phyloP scores from a whole-genome alignment of 2,329 filamentous ascomycete genomes.

The Trichoderma asperellum region DNA sequence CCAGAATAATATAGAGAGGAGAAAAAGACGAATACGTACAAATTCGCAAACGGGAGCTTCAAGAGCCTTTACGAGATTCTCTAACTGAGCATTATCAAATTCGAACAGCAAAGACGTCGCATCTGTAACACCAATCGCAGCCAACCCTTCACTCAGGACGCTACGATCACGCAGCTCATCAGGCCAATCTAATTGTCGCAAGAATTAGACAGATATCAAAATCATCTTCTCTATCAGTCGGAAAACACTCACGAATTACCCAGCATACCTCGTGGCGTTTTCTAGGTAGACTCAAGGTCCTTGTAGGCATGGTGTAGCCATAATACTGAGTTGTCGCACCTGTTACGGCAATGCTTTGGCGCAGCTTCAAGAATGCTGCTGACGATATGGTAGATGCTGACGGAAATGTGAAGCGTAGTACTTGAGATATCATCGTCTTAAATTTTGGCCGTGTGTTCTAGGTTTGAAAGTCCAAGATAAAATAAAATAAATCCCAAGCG shows the following conservation, averaged over 20 bases:
- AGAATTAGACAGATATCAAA: neutral
- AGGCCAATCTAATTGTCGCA: slow-evolving; percentile 26
- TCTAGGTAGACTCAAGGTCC: slow-evolving; percentile 24
- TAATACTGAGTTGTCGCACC: slow-evolving; percentile 32
- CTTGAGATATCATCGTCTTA: slow-evolving; percentile 30
- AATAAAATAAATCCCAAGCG: neutral
- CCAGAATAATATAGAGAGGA: neutral
- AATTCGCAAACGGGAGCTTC: slow-evolving; percentile 33
- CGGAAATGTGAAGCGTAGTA: slow-evolving; percentile 32
- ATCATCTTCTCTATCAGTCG: neutral
- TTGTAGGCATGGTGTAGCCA: slow-evolving; percentile 29
- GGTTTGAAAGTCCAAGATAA: neutral
- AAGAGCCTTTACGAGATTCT: slow-evolving; percentile 27
- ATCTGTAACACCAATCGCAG: neutral
- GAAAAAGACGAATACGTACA: slow-evolving; percentile 9
- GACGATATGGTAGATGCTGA: slow-evolving; percentile 28
- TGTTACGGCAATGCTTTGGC: slow-evolving; percentile 27
- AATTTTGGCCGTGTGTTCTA: neutral
- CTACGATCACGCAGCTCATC: slow-evolving; percentile 9
- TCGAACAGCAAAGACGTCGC: slow-evolving; percentile 10
- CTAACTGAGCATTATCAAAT: slow-evolving; percentile 2
- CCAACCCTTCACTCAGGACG: neutral
- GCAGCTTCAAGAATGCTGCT: slow-evolving; percentile 27
- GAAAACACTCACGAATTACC: slow-evolving; percentile 30
- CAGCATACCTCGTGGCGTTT: slow-evolving; percentile 32